Evolutionary conservation across 805 yeast species (phyloP).

Genomic region (Saturnispora sekii): DNA sequence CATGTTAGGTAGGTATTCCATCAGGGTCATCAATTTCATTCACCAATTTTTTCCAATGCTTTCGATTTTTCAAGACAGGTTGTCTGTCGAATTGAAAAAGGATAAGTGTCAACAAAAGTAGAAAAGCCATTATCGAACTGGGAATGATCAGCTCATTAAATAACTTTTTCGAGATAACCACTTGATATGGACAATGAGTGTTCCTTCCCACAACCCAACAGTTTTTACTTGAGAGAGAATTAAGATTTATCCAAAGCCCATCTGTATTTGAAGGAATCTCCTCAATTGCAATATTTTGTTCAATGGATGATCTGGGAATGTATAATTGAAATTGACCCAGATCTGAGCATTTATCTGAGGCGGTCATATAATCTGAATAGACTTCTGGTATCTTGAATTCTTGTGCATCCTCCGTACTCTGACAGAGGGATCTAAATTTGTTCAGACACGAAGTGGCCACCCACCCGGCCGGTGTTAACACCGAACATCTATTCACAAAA

Average conservation of each 20-base stretch:
- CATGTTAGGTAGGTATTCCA: constrained; percentile 69
- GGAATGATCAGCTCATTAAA: constrained; percentile 61
- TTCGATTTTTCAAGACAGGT: constrained; percentile 65
- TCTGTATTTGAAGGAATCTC: constrained; percentile 18
- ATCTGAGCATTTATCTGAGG: constrained; percentile 23
- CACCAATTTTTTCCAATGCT: constrained; percentile 49
- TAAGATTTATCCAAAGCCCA: constrained; percentile 71
- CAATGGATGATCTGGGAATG: constrained; percentile 42
- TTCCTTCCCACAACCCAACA: constrained; percentile 90
- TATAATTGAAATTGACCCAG: constrained; percentile 29
- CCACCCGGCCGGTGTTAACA: constrained; percentile 45
- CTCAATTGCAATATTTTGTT: constrained; percentile 27
- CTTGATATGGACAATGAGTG: constrained; percentile 70
- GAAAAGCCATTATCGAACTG: constrained; percentile 46
- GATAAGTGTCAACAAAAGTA: constrained; percentile 42
- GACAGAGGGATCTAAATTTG: constrained; percentile 47
- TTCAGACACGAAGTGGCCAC: constrained; percentile 56
- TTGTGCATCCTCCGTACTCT: constrained; percentile 28
- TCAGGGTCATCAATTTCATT: constrained; percentile 61
- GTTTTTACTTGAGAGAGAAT: constrained; percentile 58
- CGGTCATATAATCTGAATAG: constrained; percentile 36
- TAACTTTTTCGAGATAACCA: constrained; percentile 40
- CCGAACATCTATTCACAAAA: constrained; percentile 33
- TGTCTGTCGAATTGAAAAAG: constrained; percentile 46
- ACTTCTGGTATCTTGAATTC: constrained; percentile 34